phyloP scores from a whole-genome alignment of 1,139 yeast genomes.

The Nadsonia starkeyi-henricii region DNA sequence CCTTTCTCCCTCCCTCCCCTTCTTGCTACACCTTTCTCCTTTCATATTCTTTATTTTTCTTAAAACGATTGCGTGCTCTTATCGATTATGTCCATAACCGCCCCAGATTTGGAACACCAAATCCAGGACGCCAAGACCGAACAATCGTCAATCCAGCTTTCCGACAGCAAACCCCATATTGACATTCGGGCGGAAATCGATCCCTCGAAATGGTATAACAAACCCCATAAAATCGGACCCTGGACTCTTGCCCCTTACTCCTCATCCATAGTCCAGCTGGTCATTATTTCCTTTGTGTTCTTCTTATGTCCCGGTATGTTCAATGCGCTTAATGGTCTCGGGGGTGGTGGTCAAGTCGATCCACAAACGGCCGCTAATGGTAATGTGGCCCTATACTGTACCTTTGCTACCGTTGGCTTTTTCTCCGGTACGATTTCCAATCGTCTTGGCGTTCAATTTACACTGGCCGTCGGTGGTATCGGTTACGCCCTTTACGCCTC shows the following conservation, averaged over 20 bases:
- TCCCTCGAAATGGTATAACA: constrained; percentile 13
- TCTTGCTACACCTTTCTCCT: no score
- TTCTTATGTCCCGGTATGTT: constrained; percentile 35
- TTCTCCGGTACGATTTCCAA: constrained; percentile 48
- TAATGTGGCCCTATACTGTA: constrained; percentile 39
- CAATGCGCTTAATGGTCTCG: constrained; percentile 42
- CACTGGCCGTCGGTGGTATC: constrained; percentile 39
- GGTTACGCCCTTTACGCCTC: constrained; percentile 46
- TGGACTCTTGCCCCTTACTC: constrained; percentile 13
- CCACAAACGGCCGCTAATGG: constrained; percentile 37
- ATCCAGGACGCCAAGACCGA: no score
- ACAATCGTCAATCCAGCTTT: constrained; percentile 1
- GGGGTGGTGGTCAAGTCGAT: constrained; percentile 32
- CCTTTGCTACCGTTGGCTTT: constrained; percentile 43
- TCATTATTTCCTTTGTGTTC: constrained; percentile 20
- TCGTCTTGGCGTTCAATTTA: constrained; percentile 34
- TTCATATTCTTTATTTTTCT: no score
- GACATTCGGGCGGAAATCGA: constrained; percentile 3
- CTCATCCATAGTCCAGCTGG: constrained; percentile 16
- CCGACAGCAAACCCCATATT: neutral
- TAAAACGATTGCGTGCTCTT: no score
- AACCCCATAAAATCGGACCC: constrained; percentile 9
- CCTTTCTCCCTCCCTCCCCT: no score
- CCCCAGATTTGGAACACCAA: no score
- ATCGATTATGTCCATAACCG: no score